Evolutionary conservation across 805 yeast species (phyloP), one percentile per base, ranked within the genome.

Genomic region (Candida nanaspora): DNA sequence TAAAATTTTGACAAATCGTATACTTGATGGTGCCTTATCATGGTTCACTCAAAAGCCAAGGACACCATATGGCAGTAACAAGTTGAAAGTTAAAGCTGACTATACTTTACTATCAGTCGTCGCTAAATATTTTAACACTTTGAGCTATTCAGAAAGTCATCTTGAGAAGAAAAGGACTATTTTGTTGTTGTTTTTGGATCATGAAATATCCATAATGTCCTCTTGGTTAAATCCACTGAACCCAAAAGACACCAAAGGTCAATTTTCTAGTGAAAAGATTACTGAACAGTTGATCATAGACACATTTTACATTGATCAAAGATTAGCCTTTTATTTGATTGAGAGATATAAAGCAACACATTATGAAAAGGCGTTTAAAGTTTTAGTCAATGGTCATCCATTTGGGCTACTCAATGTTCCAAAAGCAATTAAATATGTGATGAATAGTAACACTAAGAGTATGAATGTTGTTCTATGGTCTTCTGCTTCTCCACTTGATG

Each of bases 11-110:
- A 72, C 75, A 1, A 63, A 63, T 29, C 60, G 73, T 3, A 71
- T 88, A 14, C 57, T 84, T 20, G 78, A 75, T 41, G 87, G 86
- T 15, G 74, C 82, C 0, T 68, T 93, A 33, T 70, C 82, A 1
- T 89, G 98, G 96, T 93, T 87, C 56, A 69, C 68, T 20, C 70
- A 66, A 35, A 68, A 75, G 18, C 68, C 77, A 2, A 66, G 72
- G 3, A 82, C 82, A 65, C 96, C 98, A 14, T 88, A 72, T 63
- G 98, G 98, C 3, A 82, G 87, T 10, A 87, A 91, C 55, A 69
- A 75, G 34, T 61, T 86, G 46, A 79, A 79, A 55, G 78, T 80
- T 38, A 80, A 78, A 47, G 75, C 86, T 1, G 96, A 89, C 51
- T 69, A 74, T 50, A 65, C 70, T 4, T 61, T 81, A 38, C 65